A percentile compares a stretch with the other conserved stretches of the same genome.
Evolutionary conservation across 176 grass and related monocot species (phyloP).

Genomic region (Carex parvula): DNA sequence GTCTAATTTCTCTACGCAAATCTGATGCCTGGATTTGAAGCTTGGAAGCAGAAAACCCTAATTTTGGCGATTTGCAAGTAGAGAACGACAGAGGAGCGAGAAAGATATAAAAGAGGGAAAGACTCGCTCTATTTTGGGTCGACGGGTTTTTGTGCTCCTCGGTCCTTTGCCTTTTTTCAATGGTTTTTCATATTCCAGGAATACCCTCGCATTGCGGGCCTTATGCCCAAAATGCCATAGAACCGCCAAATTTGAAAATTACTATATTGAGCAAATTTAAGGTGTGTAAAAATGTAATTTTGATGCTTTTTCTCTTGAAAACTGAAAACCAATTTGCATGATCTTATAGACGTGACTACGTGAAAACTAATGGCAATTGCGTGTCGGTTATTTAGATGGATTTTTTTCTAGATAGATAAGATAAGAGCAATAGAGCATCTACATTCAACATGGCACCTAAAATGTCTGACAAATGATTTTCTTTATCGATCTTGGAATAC

Average conservation of each 20-base stretch:
- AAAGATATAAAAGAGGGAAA: slow-evolving; percentile 1
- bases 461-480: neutral
- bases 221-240: slow-evolving; percentile 19
- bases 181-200: neutral
- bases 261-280: slow-evolving; percentile 2
- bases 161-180: neutral
- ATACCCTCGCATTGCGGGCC: neutral
- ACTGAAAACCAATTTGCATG: neutral
- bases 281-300: slow-evolving; percentile 15
- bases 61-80: slow-evolving; percentile 25
- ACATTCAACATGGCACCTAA: neutral
- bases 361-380: neutral
- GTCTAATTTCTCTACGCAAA: neutral
- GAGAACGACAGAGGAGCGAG: slow-evolving; percentile 20
- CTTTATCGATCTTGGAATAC: neutral
- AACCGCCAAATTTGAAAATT: slow-evolving; percentile 26
- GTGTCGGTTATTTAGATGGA: neutral
- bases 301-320: neutral
- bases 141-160: neutral
- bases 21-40: neutral
- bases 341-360: neutral
- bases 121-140: slow-evolving; percentile 15
- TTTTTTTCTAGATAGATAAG: neutral
- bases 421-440: too few relatives aligned
- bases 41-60: slow-evolving; percentile 13